A percentile compares a stretch with the other conserved stretches of the same genome.
Evolutionary conservation across 768 basidiomycete species (phyloP).

Genomic region (Pulveroboletus sp.): DNA sequence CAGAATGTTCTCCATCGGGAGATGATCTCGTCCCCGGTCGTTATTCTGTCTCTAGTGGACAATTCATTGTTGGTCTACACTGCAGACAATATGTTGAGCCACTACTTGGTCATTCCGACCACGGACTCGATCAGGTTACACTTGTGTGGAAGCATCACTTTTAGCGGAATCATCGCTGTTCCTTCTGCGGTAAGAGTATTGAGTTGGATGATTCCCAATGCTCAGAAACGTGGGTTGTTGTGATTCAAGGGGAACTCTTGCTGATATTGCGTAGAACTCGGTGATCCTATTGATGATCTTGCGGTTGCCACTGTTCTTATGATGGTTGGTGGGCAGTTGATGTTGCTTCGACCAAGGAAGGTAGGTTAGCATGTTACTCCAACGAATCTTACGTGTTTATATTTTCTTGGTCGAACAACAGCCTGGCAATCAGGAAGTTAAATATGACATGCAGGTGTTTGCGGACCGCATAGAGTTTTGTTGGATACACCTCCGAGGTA

Average conservation of each 20-base stretch:
- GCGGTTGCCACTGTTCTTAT: constrained; percentile 93
- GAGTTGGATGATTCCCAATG: constrained; percentile 95
- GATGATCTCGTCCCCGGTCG: constrained; percentile 66
- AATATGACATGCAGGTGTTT: constrained; percentile 95
- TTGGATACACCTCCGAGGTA: constrained; percentile 95
- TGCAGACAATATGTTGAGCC: constrained; percentile 86
- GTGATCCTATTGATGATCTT: constrained; percentile 90
- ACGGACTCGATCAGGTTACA: constrained; percentile 79
- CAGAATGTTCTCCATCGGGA: constrained; percentile 83
- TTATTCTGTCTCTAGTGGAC: constrained; percentile 89
- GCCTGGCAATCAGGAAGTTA: constrained; percentile 85
- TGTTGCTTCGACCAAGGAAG: constrained; percentile 85
- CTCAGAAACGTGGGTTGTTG: constrained; percentile 77
- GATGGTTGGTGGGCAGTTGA: constrained; percentile 88
- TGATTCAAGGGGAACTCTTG: neutral
- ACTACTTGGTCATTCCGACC: constrained; percentile 87
- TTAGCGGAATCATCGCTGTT: constrained; percentile 80
- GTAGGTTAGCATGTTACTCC: constrained; percentile 35
- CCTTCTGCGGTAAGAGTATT: constrained; percentile 83
- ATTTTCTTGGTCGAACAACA: constrained; percentile 26
- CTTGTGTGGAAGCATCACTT: constrained; percentile 91
- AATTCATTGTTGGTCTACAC: constrained; percentile 94
- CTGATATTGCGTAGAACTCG: constrained; percentile 59
- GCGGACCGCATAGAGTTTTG: constrained; percentile 97
- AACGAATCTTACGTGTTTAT: neutral